Evolutionary conservation across 345 rosid species (phyloP).

Genomic region (Reutealis trisperma): DNA sequence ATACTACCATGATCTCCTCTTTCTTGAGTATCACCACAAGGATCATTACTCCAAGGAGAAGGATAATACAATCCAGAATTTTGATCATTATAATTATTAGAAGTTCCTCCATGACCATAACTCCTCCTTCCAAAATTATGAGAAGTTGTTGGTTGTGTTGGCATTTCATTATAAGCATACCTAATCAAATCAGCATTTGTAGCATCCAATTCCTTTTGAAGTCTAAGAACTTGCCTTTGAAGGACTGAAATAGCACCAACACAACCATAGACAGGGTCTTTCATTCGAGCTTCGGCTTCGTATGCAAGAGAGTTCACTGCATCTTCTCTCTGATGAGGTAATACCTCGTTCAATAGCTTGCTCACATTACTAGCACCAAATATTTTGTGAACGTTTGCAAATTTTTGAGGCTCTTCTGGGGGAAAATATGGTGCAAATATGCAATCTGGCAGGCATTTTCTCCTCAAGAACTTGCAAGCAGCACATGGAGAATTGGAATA

Average conservation of each 20-base stretch:
- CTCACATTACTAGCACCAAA: constrained; percentile 41
- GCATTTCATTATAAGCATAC: constrained; percentile 26
- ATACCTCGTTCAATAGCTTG: constrained; percentile 32
- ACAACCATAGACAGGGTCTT: constrained; percentile 38
- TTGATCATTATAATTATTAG: constrained; percentile 2
- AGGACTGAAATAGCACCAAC: constrained; percentile 40
- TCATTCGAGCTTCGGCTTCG: constrained; percentile 38
- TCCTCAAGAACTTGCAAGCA: constrained; percentile 40
- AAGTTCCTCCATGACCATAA: constrained; percentile 2
- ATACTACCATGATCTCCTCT: constrained; percentile 17
- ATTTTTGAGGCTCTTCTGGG: constrained; percentile 34
- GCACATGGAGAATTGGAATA: constrained; percentile 39
- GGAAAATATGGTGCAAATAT: constrained; percentile 37
- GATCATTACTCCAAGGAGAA: constrained; percentile 21
- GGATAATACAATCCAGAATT: constrained; percentile 19
- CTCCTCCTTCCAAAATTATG: constrained; percentile 13
- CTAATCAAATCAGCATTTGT: constrained; percentile 33
- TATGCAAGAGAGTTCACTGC: constrained; percentile 41
- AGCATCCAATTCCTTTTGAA: constrained; percentile 37
- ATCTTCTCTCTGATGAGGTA: constrained; percentile 38
- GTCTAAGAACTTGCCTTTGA: constrained; percentile 35
- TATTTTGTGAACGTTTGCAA: constrained; percentile 36
- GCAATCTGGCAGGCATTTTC: constrained; percentile 37
- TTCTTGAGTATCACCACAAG: constrained; percentile 10
- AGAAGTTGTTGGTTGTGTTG: not conserved